phyloP scores from a whole-genome alignment of 768 basidiomycete species.

The Hypholoma fasciculare region DNA sequence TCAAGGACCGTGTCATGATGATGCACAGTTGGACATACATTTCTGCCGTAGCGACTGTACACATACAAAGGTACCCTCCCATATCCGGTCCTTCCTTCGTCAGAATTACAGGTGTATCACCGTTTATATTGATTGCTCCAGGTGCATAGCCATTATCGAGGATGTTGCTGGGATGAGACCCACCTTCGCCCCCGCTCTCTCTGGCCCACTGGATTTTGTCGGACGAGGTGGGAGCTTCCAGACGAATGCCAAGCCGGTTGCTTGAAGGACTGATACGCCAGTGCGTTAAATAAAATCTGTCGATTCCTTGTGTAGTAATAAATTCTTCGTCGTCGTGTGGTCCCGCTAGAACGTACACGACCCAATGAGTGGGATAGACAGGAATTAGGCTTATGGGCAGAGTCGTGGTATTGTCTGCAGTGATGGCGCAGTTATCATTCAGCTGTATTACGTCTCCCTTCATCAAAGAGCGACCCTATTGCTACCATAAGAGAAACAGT shows the following conservation, averaged over 20 bases:
- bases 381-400: slow-evolving; percentile 37
- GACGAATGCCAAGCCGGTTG: slow-evolving; percentile 64
- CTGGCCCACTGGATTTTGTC: slow-evolving; percentile 55
- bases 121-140: slow-evolving; percentile 62
- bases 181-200: slow-evolving; percentile 61
- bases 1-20: too few species aligned
- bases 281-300: slow-evolving; percentile 47
- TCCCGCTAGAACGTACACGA: slow-evolving; percentile 55
- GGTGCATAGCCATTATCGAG: slow-evolving; percentile 59
- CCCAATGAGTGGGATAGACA: slow-evolving; percentile 48
- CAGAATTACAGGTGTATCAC: slow-evolving; percentile 70
- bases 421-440: slow-evolving; percentile 24
- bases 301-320: slow-evolving; percentile 46
- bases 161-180: slow-evolving; percentile 69
- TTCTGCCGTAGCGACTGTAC: slow-evolving; percentile 51
- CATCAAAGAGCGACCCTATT: slow-evolving; percentile 50
- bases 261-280: slow-evolving; percentile 59
- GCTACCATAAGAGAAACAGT: background rate
- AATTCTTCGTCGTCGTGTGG: slow-evolving; percentile 64
- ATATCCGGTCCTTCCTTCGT: slow-evolving; percentile 62
- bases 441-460: slow-evolving; percentile 53
- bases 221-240: slow-evolving; percentile 33
- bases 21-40: slow-evolving; percentile 32
- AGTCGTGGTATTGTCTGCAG: slow-evolving; percentile 9
- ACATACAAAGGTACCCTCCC: slow-evolving; percentile 61